Base-by-base conservation (phyloP, 192 early-diverging fungal genomes). In the Backusella mclennaniae region DNA sequence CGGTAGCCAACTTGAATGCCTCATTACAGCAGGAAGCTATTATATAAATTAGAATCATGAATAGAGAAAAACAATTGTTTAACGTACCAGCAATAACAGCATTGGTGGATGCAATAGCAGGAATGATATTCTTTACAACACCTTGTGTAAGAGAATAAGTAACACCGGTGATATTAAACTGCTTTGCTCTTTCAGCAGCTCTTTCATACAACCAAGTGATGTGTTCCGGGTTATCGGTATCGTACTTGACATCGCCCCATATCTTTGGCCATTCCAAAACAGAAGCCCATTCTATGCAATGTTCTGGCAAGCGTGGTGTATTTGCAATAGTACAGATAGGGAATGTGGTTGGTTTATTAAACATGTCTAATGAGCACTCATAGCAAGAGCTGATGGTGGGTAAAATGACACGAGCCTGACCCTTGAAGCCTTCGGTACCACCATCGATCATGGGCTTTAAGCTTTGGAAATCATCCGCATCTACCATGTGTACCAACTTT, bases 321-420 rank as follows among this genome's bases (percentile, higher is more conserved):
- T 99, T 98, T 42, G 98, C 96, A 79, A 99, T 99, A 4, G 98
- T 99, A 83, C 98, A 99, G 31, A 99, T 96, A 0, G 97, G 97
- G 69, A 93, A 99, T 0, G 93, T 93, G 5, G 88, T 92, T 39
- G 92, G 95, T 74, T 96, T 94, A 73, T 92, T 93, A 53, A 95
- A 90, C 93, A 99, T 92, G 71, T 95, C 93, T 59, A 99, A 84
- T 0, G 95, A 95, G 79, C 97, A 99, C 83, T 99, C 97, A 73
- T 97, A 98, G 84, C 97, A 99, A 0, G 96, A 94, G 4, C 90
- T 93, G 35, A 92, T 86, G 5, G 83, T 86, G 0, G 97, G 97
- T 31, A 98, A 73, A 46, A 99, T 98, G 1, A 99, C 92, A 56
- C 96, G 89, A 1, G 95, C 91, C 78, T 99, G 97, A 23, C 97